Percentiles rank a stretch among this genome's conserved stretches.
phyloP scores from a whole-genome alignment of 1,284 basidiomycete species.

The Cutaneotrichosporon mucoides region DNA sequence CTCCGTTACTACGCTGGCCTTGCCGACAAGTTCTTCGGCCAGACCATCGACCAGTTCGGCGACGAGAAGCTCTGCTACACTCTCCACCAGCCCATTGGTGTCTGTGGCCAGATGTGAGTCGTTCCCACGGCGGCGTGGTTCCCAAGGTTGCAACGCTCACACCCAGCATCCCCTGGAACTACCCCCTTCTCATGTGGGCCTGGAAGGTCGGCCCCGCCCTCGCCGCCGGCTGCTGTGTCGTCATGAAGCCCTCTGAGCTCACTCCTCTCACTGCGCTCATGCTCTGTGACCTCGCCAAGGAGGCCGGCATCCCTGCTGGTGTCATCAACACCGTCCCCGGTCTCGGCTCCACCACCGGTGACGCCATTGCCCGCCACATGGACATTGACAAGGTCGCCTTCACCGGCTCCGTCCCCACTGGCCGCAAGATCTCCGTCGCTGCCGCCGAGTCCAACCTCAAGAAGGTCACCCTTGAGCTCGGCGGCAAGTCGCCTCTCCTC shows the following conservation, averaged over 20 bases:
- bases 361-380: conserved; percentile 68
- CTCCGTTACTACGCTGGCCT: conserved; percentile 70
- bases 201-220: conserved; percentile 91
- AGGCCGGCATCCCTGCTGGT: conserved; percentile 75
- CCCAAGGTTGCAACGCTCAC: background rate
- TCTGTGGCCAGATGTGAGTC: conserved; percentile 79
- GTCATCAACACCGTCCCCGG: conserved; percentile 85
- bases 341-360: conserved; percentile 75
- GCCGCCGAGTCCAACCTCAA: conserved; percentile 82
- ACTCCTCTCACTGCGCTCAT: conserved; percentile 81
- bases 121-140: no score
- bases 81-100: conserved; percentile 87
- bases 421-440: conserved; percentile 77
- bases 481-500: conserved; percentile 53
- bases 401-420: conserved; percentile 65
- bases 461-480: conserved; percentile 57
- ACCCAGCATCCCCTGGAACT: conserved; percentile 83
- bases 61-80: conserved; percentile 76
- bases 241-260: conserved; percentile 73
- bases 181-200: conserved; percentile 85
- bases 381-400: conserved; percentile 70
- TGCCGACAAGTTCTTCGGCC: conserved; percentile 62
- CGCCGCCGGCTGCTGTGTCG: conserved; percentile 55
- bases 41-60: conserved; percentile 39
- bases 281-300: conserved; percentile 48